phyloP scores from a whole-genome alignment of 1,284 basidiomycete genomes.

The Schizophyllum commune region DNA sequence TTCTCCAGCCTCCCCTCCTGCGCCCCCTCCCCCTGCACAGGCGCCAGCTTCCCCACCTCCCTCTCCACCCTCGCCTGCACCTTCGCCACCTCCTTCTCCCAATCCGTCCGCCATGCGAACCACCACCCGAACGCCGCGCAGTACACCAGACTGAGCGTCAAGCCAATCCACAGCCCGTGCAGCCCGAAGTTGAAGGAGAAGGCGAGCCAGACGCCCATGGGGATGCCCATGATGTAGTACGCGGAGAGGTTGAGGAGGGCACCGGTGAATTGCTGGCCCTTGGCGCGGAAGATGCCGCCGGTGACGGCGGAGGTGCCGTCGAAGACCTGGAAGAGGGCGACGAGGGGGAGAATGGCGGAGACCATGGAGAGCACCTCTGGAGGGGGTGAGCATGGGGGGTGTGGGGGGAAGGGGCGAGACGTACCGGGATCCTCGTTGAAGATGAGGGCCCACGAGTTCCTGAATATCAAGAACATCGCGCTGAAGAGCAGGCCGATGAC shows the following conservation, averaged over 20 bases:
- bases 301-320: constrained; percentile 68
- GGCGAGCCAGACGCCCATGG: constrained; percentile 57
- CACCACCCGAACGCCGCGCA: constrained; percentile 39
- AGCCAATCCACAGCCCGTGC: constrained; percentile 60
- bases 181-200: constrained; percentile 45
- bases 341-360: constrained; percentile 65
- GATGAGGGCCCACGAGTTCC: constrained; percentile 69
- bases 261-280: constrained; percentile 67
- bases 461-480: constrained; percentile 63
- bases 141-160: constrained; percentile 54
- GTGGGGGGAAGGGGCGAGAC: background rate
- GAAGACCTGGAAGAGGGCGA: constrained; percentile 75
- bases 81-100: constrained; percentile 55
- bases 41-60: constrained; percentile 16
- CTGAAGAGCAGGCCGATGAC: constrained; percentile 54
- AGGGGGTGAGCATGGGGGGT: background rate
- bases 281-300: constrained; percentile 69
- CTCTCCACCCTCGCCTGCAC: constrained; percentile 39
- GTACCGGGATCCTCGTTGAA: constrained; percentile 78
- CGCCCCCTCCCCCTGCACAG: background rate
- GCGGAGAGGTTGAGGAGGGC: constrained; percentile 62
- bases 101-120: constrained; percentile 50
- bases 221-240: constrained; percentile 63
- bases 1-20: background rate
- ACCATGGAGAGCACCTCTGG: constrained; percentile 58